Base-by-base conservation (phyloP, 2,329 filamentous ascomycete species). In the Alternaria ventricosa region DNA sequence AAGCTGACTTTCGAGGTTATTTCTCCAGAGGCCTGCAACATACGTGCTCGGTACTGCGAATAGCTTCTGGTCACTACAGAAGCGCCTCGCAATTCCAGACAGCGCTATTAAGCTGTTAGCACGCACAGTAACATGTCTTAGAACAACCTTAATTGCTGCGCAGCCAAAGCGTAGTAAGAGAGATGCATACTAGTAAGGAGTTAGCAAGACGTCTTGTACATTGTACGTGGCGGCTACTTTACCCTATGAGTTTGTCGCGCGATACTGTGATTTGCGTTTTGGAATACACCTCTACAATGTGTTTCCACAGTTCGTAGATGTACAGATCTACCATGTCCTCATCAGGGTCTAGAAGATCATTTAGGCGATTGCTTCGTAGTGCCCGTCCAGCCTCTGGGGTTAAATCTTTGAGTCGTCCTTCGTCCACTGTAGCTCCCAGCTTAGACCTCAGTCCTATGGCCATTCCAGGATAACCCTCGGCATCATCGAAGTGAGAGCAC, bases 1-100 rank as follows among this genome's bases (percentile, higher is more conserved):
- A 0, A 73, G 57, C 33, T 73, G 71, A 22, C 66, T 70, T 22
- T 64, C 68, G 1, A 73, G 28, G 20, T 63, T 18, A 5, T 36
- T 47, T 27, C 49, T 33, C 71, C 71, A 73, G 7, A 72, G n/a
- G 12, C 71, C 70, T 1, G 61, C 71, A 20, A 71, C 9, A n/a
- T 71, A 71, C 23, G 8, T 43, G 27, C 2, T 51, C 8, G 12
- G 61, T 15, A 0, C n/a, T 18, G 45, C 49, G 44, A 4, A 64
- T 10, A 25, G 63, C n/a, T 5, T 50, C 46, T n/a, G 30, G 25
- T 41, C 33, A 5, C 4, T 41, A 36, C 33, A 36, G 8, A 67
- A 64, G 3, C 41, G 43, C 18, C 41, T 51, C 2, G 70, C 70
- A 10, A 72, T 60, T 6, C 71, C 71, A 0, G 67, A 47, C 10